Percentiles rank a stretch among this genome's conserved stretches.
These are phyloP conservation scores for Centella asiatica DNA, from an alignment of 129 eudicot genomes.

Conservation along the genomic window DNA sequence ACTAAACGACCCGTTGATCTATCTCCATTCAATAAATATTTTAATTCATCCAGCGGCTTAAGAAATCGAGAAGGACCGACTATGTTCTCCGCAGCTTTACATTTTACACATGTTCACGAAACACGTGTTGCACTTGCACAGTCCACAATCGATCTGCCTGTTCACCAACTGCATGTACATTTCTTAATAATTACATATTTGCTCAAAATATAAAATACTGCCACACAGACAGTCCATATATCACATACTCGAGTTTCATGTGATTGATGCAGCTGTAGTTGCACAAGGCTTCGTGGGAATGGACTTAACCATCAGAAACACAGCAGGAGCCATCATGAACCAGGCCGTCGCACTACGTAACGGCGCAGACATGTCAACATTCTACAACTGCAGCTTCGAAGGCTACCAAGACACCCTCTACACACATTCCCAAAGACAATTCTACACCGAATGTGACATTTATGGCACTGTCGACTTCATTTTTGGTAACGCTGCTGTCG, in stretches of 20 bases:
- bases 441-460: slow-evolving; percentile 70
- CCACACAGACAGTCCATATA: not conserved
- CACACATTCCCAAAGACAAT: slow-evolving; percentile 75
- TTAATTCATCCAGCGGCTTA: no score
- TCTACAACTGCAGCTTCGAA: slow-evolving; percentile 85
- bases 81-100: no score
- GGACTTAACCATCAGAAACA: slow-evolving; percentile 73
- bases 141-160: no score
- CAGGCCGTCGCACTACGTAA: slow-evolving; percentile 89
- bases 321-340: slow-evolving; percentile 74
- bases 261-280: slow-evolving; percentile 59
- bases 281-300: slow-evolving; percentile 61
- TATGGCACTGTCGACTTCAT: slow-evolving; percentile 91
- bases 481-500: slow-evolving; percentile 70
- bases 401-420: slow-evolving; percentile 89
- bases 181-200: not conserved
- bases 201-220: not conserved
- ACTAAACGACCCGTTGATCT: no score
- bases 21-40: no score
- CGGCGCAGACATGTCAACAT: slow-evolving; percentile 79
- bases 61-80: no score
- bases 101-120: no score
- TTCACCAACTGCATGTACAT: no score
- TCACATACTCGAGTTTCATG: no score
- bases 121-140: no score